Percentiles rank a stretch among this genome's conserved stretches.
Conservation (phyloP, 441 rosid species). For the Arabidopsis lyrata region DNA sequence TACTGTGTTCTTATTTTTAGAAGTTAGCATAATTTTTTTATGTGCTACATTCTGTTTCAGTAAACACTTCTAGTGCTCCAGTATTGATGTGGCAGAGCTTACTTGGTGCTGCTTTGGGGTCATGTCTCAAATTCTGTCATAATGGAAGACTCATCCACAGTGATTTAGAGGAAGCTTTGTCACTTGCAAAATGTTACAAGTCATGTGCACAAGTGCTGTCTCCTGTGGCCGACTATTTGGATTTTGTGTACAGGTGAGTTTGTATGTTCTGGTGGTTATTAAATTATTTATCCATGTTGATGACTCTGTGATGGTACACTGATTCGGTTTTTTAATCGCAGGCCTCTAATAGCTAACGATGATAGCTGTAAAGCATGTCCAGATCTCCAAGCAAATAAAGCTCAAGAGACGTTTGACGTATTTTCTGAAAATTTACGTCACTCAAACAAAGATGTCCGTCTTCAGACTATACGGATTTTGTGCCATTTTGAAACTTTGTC, state of each 20-base stretch:
- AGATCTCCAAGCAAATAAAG: constrained; percentile 55
- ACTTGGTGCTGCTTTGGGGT: constrained; percentile 71
- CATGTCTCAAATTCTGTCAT: constrained; percentile 28
- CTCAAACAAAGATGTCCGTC: constrained; percentile 70
- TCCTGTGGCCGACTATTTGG: constrained; percentile 86
- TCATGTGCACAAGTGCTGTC: constrained; percentile 72
- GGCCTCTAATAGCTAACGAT: constrained; percentile 54
- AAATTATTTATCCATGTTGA: not conserved
- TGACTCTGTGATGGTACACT: constrained; percentile 22
- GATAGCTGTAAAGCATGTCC: constrained; percentile 42
- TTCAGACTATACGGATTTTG: constrained; percentile 77
- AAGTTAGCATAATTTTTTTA: not conserved
- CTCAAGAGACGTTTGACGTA: constrained; percentile 50
- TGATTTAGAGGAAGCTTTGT: constrained; percentile 63
- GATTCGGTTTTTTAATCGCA: constrained; percentile 38
- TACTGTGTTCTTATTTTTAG: not conserved
- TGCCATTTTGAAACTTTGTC: constrained; percentile 65
- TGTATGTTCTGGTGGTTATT: constrained; percentile 16
- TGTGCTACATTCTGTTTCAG: constrained; percentile 47
- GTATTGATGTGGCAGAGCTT: constrained; percentile 76
- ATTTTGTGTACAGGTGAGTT: constrained; percentile 66
- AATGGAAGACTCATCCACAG: constrained; percentile 42
- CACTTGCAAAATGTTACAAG: constrained; percentile 66
- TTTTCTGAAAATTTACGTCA: constrained; percentile 79
- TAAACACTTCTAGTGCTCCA: constrained; percentile 54